Conservation (phyloP, 768 basidiomycete species). For the Favolaschia claudopus region DNA sequence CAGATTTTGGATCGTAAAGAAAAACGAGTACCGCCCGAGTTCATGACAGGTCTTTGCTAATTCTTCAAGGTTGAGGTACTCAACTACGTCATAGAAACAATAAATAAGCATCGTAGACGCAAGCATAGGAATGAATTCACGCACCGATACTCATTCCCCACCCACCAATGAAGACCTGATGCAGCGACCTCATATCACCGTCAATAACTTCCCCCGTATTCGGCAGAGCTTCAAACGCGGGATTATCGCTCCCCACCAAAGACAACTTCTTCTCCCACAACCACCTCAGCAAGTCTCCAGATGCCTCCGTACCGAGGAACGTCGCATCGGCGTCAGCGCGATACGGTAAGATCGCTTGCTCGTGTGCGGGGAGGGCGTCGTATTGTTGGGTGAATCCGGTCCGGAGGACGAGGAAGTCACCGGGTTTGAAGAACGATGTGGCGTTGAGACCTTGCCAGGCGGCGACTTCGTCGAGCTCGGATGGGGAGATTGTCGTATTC, state of each 20-base stretch:
- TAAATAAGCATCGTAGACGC: background rate
- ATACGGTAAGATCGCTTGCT: conserved; percentile 11
- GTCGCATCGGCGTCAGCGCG: background rate
- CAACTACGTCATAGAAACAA: background rate
- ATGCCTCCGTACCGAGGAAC: conserved; percentile 3
- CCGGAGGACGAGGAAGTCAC: conserved; percentile 23
- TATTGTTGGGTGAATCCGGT: conserved; percentile 23
- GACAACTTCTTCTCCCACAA: conserved; percentile 17
- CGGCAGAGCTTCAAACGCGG: conserved; percentile 1
- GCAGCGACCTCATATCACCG: background rate
- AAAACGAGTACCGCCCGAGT: background rate
- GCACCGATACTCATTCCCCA: conserved; percentile 10
- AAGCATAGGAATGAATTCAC: background rate
- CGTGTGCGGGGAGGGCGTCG: conserved; percentile 2
- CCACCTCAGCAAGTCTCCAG: conserved; percentile 3
- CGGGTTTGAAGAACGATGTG: conserved; percentile 2
- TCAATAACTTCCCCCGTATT: background rate
- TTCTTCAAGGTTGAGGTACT: conserved; percentile 2
- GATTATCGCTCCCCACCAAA: conserved; percentile 10
- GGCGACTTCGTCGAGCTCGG: conserved; percentile 15
- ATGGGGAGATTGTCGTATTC: background rate
- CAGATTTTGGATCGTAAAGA: conserved; percentile 4
- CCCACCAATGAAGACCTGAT: conserved; percentile 14
- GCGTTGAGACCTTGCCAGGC: conserved; percentile 22
- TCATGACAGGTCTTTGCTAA: background rate